These are phyloP conservation scores for Schwanniomyces pseudopolymorphus DNA, from an alignment of 805 yeast genomes.

Conservation along the genomic window DNA sequence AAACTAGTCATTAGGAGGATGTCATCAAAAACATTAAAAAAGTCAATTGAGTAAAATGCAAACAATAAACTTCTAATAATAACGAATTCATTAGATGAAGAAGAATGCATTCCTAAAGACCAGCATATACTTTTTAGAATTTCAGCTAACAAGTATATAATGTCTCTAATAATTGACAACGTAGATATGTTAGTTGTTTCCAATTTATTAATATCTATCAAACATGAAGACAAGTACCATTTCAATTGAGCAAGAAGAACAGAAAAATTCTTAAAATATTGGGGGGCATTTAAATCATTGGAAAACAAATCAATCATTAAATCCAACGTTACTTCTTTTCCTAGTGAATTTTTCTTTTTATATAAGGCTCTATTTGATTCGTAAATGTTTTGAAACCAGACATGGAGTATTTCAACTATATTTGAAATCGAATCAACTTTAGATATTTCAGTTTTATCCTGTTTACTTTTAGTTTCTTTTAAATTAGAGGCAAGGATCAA, in stretches of 20 bases:
- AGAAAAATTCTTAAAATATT: background rate
- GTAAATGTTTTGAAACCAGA: slow-evolving; percentile 20
- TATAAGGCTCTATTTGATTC: background rate
- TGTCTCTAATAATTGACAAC: slow-evolving; percentile 23
- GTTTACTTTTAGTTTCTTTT: background rate
- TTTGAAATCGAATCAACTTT: slow-evolving; percentile 18
- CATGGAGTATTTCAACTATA: slow-evolving; percentile 19
- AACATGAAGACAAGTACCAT: slow-evolving; percentile 14
- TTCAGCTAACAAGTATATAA: slow-evolving; percentile 23
- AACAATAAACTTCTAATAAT: slow-evolving; percentile 21
- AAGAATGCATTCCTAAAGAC: slow-evolving; percentile 13
- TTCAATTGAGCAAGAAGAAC: slow-evolving; percentile 15
- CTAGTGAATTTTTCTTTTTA: slow-evolving; percentile 1
- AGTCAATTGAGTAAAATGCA: slow-evolving; percentile 22
- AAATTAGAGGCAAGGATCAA: background rate
- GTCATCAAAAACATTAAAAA: slow-evolving; percentile 16
- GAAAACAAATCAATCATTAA: background rate
- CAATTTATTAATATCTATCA: slow-evolving; percentile 12
- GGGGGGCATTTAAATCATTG: background rate
- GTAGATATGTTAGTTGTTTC: slow-evolving; percentile 8
- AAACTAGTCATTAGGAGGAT: slow-evolving; percentile 14
- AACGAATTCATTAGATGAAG: slow-evolving; percentile 13
- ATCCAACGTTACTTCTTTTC: background rate
- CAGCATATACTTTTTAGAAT: slow-evolving; percentile 20
- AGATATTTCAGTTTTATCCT: slow-evolving; percentile 15